Evolutionary conservation across 352 stramenopile genomes (phyloP).

Genomic region (Pythium brachiatum): DNA sequence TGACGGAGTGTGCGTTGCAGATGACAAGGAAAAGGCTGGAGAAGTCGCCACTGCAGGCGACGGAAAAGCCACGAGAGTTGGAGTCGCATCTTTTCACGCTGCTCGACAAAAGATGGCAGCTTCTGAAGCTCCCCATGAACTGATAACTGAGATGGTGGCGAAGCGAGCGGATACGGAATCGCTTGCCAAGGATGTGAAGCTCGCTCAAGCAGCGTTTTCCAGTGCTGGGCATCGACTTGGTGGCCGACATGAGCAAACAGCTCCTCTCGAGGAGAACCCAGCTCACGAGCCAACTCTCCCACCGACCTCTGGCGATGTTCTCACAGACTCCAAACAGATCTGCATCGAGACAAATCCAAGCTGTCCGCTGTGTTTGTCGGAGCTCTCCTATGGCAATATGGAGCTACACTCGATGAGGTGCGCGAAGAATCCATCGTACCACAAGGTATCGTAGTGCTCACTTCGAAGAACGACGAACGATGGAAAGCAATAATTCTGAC

Average conservation of each 20-base stretch:
- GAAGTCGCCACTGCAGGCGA: background rate
- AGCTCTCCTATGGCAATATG: conserved; percentile 30
- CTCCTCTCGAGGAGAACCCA: background rate
- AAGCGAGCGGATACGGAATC: conserved; percentile 8
- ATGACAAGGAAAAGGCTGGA: background rate
- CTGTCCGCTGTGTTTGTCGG: conserved; percentile 25
- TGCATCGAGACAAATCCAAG: background rate
- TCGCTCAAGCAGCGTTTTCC: conserved; percentile 26
- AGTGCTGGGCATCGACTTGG: conserved; percentile 27
- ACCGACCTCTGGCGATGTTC: background rate
- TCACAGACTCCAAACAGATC: background rate
- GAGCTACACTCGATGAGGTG: conserved; percentile 49
- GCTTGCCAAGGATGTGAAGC: conserved; percentile 23
- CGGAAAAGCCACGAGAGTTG: background rate
- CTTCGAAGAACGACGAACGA: background rate
- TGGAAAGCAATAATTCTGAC: background rate
- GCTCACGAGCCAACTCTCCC: background rate
- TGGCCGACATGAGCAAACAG: background rate
- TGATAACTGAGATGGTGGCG: background rate
- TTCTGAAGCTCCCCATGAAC: background rate
- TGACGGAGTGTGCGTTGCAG: conserved; percentile 18
- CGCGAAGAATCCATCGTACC: conserved; percentile 40
- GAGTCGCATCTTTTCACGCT: conserved; percentile 13
- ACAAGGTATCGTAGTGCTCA: conserved; percentile 35
- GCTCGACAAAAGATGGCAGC: conserved; percentile 7